Evolutionary conservation across 2,329 filamentous ascomycete genomes (phyloP).

Genomic region (Fusarium beomiforme): DNA sequence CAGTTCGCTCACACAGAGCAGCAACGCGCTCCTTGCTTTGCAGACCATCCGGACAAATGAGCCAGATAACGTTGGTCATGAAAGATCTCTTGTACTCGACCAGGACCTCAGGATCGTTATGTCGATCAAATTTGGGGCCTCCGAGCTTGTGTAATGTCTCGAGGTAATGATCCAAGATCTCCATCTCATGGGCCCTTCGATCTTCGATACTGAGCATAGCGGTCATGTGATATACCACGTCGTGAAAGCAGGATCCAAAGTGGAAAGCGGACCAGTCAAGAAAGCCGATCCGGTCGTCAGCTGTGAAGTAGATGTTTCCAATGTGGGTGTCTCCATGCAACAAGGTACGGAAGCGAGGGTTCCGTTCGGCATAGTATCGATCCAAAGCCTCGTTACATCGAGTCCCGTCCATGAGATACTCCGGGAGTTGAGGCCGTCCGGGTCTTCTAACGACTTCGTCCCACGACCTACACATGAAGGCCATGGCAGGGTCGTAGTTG

Average conservation of each 20-base stretch:
- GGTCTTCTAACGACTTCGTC: conserved; percentile 44
- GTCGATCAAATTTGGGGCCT: conserved; percentile 26
- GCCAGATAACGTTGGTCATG: conserved; percentile 43
- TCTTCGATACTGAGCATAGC: conserved; percentile 52
- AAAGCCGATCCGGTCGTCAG: conserved; percentile 49
- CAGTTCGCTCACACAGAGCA: conserved; percentile 47
- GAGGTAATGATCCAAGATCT: conserved; percentile 36
- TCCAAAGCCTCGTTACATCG: conserved; percentile 50
- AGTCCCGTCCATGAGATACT: conserved; percentile 50
- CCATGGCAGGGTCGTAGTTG: conserved; percentile 51
- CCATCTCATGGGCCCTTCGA: conserved; percentile 53
- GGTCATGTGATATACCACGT: conserved; percentile 54
- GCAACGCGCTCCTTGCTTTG: conserved; percentile 50
- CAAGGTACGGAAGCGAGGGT: conserved; percentile 52
- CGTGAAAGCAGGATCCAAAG: conserved; percentile 55
- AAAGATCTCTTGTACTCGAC: conserved; percentile 41
- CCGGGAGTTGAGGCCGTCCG: conserved; percentile 48
- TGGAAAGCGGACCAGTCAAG: conserved; percentile 55
- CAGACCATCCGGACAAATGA: conserved; percentile 36
- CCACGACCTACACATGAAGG: conserved; percentile 45
- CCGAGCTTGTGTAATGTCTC: conserved; percentile 21
- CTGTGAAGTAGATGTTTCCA: conserved; percentile 55
- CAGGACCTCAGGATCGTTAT: conserved; percentile 37
- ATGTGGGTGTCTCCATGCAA: conserved; percentile 57
- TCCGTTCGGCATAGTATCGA: conserved; percentile 50